These are phyloP conservation scores for Kwoniella mangroviensis DNA, from an alignment of 768 basidiomycete species.

Conservation along the genomic window DNA sequence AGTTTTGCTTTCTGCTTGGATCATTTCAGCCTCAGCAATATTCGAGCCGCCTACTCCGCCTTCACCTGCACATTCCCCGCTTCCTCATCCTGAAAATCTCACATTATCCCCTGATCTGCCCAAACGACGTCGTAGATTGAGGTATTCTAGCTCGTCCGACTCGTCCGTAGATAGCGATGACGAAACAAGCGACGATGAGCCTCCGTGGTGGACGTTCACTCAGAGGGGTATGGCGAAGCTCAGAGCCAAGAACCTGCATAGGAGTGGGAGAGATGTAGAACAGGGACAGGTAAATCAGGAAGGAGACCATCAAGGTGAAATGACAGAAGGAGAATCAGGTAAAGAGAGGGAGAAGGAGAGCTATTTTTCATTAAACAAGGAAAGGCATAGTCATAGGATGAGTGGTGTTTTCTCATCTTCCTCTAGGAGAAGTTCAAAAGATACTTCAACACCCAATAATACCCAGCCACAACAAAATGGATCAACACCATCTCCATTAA, in stretches of 20 bases:
- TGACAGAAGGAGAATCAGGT: slow-evolving; percentile 18
- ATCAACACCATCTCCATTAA: slow-evolving; percentile 12
- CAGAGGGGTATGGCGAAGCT: slow-evolving; percentile 44
- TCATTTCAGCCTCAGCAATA: slow-evolving; percentile 34
- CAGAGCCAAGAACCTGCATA: slow-evolving; percentile 24
- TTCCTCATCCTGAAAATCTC: slow-evolving; percentile 10
- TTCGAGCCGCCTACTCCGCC: slow-evolving; percentile 45
- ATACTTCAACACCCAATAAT: slow-evolving; percentile 10
- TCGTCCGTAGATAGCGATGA: slow-evolving; percentile 28
- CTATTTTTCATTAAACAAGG: slow-evolving; percentile 6
- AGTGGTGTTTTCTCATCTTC: slow-evolving; percentile 8
- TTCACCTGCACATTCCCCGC: slow-evolving; percentile 19
- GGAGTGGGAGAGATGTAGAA: slow-evolving; percentile 13
- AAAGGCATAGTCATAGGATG: slow-evolving; percentile 11
- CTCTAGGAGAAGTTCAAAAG: slow-evolving; percentile 21
- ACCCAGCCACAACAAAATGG: neutral
- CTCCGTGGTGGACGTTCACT: slow-evolving; percentile 52
- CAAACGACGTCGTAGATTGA: slow-evolving; percentile 26
- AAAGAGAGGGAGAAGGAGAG: slow-evolving; percentile 15
- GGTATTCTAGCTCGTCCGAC: slow-evolving; percentile 35
- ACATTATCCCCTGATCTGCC: slow-evolving; percentile 1
- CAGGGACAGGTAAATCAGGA: slow-evolving; percentile 13
- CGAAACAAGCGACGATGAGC: slow-evolving; percentile 36
- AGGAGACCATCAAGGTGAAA: neutral
- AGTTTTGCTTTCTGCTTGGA: neutral